Base-by-base conservation (phyloP, 768 basidiomycete genomes). In the Serendipita sp. region DNA sequence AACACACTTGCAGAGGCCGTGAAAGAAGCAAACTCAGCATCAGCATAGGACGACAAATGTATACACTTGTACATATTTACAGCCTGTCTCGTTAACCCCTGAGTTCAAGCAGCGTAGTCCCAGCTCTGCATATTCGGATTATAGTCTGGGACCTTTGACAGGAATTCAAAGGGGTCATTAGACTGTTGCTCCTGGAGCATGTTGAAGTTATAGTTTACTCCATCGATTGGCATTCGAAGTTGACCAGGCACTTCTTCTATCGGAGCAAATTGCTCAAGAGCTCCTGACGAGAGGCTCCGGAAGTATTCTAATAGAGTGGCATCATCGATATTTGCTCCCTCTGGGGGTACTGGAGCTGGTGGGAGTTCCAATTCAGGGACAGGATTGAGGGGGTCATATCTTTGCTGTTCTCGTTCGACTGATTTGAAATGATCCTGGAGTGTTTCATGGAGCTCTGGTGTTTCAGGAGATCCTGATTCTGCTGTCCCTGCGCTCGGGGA, bases 1-100 rank as follows among this genome's bases (percentile, higher is more conserved):
- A 78, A 83, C 16, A 72, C 71, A 15, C 77, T 75, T 75, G 69
- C 70, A 51, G 73, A 73, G 23, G 71, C 72, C 47, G 64, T 77
- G 1, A 68, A 68, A 5, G 68, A 69, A 51, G 75, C 75, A n/a
- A 67, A 60, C n/a, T 10, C 56, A 8, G 8, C 18, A 8, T 18
- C n/a, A 2, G n/a, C n/a, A 32, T 51, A 51, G 18, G 45, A 46
- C 18, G 18, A 13, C 45, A 46, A 54, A 30, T 54, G 23, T 28
- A 60, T 60, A 23, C 28, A n/a, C 5, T 4, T 34, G 30, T 60
- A 38, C 10, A 60, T 60, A 10, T 38, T n/a, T 30, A 60, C n/a
- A 23, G 35, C 32, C 5, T 32, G 32, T 5, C 18, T 23, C n/a
- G 10, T 52, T 2, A 8, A 10, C 35, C 56, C 35, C 23, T 23